Evolutionary conservation across 352 stramenopile species (phyloP).

Genomic region (Pythium dissotocum): DNA sequence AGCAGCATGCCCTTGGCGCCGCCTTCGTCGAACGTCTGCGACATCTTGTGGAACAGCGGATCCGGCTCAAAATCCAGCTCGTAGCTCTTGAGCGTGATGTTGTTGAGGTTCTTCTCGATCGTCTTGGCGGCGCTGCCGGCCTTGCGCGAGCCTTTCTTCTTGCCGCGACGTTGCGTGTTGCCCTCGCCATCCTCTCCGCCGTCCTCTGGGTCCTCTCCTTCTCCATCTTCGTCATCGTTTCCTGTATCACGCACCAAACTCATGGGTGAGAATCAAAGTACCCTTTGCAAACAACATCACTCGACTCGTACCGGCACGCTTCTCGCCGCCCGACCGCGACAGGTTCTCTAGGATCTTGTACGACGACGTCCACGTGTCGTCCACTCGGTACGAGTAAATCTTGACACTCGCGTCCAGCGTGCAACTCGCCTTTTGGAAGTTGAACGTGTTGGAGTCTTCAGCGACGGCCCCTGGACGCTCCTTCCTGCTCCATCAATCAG

Average conservation of each 20-base stretch:
- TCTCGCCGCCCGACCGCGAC: slow-evolving; percentile 76
- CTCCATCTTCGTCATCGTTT: slow-evolving; percentile 17
- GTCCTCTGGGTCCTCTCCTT: slow-evolving; percentile 29
- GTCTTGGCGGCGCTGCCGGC: slow-evolving; percentile 60
- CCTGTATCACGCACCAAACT: neutral
- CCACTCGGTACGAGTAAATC: slow-evolving; percentile 98
- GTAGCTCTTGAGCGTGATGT: slow-evolving; percentile 86
- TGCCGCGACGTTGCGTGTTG: slow-evolving; percentile 20
- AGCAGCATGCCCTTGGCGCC: slow-evolving; percentile 92
- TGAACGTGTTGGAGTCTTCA: slow-evolving; percentile 75
- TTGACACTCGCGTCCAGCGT: slow-evolving; percentile 98
- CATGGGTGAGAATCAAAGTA: neutral
- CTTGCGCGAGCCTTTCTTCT: slow-evolving; percentile 42
- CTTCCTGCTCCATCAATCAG: slow-evolving; percentile 11
- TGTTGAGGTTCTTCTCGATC: slow-evolving; percentile 88
- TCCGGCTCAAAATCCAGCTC: slow-evolving; percentile 89
- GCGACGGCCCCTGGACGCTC: slow-evolving; percentile 33
- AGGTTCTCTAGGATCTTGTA: slow-evolving; percentile 99
- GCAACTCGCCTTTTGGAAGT: slow-evolving; percentile 98
- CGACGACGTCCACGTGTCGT: slow-evolving; percentile 96
- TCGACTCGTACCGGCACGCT: slow-evolving; percentile 33
- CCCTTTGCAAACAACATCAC: neutral
- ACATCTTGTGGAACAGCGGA: slow-evolving; percentile 93
- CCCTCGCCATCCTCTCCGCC: slow-evolving; percentile 29
- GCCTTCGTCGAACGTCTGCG: slow-evolving; percentile 90